Base-by-base conservation (phyloP, 208 protist species). In the Vickermania ingenoplastis region DNA sequence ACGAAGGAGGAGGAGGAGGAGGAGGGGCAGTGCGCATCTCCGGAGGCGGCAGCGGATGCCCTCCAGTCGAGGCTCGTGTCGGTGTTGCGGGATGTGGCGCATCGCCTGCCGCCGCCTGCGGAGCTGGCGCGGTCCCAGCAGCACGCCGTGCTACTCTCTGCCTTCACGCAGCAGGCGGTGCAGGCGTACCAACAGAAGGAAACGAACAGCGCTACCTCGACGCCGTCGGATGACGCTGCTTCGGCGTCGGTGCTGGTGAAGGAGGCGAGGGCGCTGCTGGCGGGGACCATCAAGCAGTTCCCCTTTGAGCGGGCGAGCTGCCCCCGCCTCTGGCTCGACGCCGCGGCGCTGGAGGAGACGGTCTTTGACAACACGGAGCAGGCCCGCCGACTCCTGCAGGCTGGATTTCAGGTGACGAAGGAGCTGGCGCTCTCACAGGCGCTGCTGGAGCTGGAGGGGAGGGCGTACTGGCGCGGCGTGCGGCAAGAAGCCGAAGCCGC, bases 281-380 rank as follows among this genome's bases (percentile, higher is more conserved):
- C 80, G n/a, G 25, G 61, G 31, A 79, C 77, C 49, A 80, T 94
- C 56, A 66, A 63, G n/a, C 51, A 56, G 2, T 94, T 94, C 61
- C 88, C 88, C 14, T 92, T 92, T 59, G 61, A 73, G 7, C 45
- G 27, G 5, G 84, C 81, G 1, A 57, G 54, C 21, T 92, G 84
- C 57, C 77, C 88, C 24, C 73, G 72, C 28, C 65, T 92, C 51
- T 95, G 83, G 81, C 22, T 79, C 23, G 88, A 95, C 69, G 88
- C 88, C 25, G 79, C 88, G 0, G 69, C 61, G 7, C 54, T 91
- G 48, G 83, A 94, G 66, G 68, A 81, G 73, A 79, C 81, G 3
- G 76, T 79, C 36, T 74, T 77, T 25, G 53, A 67, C 60, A 63
- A 45, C 36, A 7, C 71, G 36, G 27, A 53, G 0, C 77, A 89